Percentiles rank a stretch among this genome's conserved stretches.
Evolutionary conservation across 345 rosid genomes (phyloP).

Genomic region (Citrus medica): DNA sequence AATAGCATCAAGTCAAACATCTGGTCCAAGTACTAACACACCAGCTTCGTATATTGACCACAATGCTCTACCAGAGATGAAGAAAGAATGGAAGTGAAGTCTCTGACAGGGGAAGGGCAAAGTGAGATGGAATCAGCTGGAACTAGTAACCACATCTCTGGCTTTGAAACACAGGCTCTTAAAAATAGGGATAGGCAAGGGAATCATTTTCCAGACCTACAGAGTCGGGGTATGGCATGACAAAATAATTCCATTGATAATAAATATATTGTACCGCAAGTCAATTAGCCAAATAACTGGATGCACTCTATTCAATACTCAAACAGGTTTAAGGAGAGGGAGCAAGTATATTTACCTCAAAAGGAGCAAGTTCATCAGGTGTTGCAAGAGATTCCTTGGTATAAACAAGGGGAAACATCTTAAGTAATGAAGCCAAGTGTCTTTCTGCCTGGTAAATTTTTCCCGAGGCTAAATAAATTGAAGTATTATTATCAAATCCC

Average conservation of each 20-base stretch:
- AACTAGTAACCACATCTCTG: not conserved
- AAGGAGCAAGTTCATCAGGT: slow-evolving; percentile 79
- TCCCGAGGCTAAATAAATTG: slow-evolving; percentile 88
- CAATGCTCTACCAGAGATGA: not conserved
- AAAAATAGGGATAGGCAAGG: not conserved
- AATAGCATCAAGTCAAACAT: not conserved
- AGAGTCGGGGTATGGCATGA: not conserved
- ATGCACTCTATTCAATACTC: not conserved
- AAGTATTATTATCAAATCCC: slow-evolving; percentile 88
- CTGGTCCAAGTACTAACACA: not conserved
- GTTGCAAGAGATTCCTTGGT: slow-evolving; percentile 88
- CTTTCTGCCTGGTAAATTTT: slow-evolving; percentile 62
- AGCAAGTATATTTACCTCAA: slow-evolving; percentile 44
- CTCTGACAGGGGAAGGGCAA: not conserved
- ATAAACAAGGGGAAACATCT: slow-evolving; percentile 87
- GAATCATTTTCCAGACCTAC: not conserved
- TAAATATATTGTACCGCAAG: not conserved
- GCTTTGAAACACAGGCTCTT: not conserved
- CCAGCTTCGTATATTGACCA: not conserved
- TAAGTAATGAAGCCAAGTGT: slow-evolving; percentile 60
- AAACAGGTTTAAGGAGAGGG: slow-evolving; percentile 1
- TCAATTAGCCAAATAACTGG: not conserved
- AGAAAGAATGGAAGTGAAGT: not conserved
- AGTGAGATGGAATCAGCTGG: not conserved
- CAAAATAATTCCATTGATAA: not conserved